Evolutionary conservation across 805 yeast genomes (phyloP).

Genomic region (Saturnispora hagleri): DNA sequence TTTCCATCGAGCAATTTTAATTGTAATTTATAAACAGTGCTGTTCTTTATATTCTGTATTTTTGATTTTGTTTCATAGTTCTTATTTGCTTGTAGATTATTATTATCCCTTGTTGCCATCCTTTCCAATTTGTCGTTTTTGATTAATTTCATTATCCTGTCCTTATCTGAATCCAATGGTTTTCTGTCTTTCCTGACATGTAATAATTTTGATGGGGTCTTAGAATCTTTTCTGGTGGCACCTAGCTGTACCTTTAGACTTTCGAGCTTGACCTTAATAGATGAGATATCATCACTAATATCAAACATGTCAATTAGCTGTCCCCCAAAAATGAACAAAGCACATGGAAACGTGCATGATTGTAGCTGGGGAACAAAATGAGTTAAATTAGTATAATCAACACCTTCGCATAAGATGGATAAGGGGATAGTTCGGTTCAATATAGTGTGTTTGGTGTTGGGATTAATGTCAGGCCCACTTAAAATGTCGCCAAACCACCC

Average conservation of each 20-base stretch:
- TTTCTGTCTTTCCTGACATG: neutral
- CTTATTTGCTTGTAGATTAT: neutral
- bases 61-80: conserved; percentile 10
- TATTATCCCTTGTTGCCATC: neutral
- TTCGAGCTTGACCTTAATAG: neutral
- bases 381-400: conserved; percentile 38
- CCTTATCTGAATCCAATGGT: neutral
- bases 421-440: neutral
- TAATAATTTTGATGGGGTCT: neutral
- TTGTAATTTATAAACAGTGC: conserved; percentile 38
- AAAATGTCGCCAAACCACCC: conserved; percentile 15
- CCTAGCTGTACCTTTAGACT: neutral
- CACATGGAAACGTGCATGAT: conserved; percentile 41
- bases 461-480: neutral
- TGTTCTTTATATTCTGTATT: conserved; percentile 11
- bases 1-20: conserved; percentile 61
- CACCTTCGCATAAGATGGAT: conserved; percentile 30
- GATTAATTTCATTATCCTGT: conserved; percentile 1
- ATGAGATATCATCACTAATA: neutral
- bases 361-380: conserved; percentile 41
- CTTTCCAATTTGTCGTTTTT: conserved; percentile 3
- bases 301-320: conserved; percentile 2
- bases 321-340: conserved; percentile 45
- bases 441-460: neutral
- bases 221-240: neutral